A percentile compares a stretch with the other conserved stretches of the same genome.
These are phyloP conservation scores for Aspergillus jensenii DNA, from an alignment of 2,329 filamentous ascomycete species.

Conservation along the genomic window DNA sequence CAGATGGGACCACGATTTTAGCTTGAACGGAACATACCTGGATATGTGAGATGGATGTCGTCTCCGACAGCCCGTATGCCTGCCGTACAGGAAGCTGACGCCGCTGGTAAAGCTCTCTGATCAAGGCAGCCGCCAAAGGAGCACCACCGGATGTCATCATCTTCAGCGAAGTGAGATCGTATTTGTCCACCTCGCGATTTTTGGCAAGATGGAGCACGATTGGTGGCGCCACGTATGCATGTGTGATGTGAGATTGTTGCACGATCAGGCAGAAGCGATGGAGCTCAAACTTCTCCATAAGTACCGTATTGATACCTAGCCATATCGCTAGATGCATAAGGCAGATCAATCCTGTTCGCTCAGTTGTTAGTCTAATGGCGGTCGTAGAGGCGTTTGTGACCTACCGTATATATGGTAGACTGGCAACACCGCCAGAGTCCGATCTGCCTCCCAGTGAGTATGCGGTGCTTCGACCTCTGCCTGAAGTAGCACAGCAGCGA, in stretches of 20 bases:
- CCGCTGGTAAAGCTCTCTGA: conserved; percentile 12
- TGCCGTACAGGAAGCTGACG: conserved; percentile 17
- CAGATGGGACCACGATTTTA: too few relatives aligned
- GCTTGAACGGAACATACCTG: conserved; percentile 7
- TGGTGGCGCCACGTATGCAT: conserved; percentile 19
- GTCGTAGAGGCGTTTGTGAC: not conserved
- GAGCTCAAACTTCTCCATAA: conserved; percentile 19
- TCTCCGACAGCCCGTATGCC: conserved; percentile 21
- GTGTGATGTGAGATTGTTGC: conserved; percentile 10
- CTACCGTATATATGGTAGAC: conserved; percentile 24
- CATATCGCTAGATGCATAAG: conserved; percentile 17
- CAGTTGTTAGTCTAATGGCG: not conserved
- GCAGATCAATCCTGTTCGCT: conserved; percentile 15
- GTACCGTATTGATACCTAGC: conserved; percentile 10
- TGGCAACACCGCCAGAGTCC: conserved; percentile 16
- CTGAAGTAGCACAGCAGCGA: conserved; percentile 14
- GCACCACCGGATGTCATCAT: conserved; percentile 22
- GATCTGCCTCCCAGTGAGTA: conserved; percentile 13
- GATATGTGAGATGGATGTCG: conserved; percentile 14
- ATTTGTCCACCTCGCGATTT: conserved; percentile 7
- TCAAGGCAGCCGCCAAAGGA: conserved; percentile 15
- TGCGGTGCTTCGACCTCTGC: not conserved
- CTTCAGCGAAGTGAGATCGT: conserved; percentile 14
- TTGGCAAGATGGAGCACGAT: conserved; percentile 20
- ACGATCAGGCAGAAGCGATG: conserved; percentile 10